Evolutionary conservation across 2,329 filamentous ascomycete genomes (phyloP).

Genomic region (Xylaria sp.): DNA sequence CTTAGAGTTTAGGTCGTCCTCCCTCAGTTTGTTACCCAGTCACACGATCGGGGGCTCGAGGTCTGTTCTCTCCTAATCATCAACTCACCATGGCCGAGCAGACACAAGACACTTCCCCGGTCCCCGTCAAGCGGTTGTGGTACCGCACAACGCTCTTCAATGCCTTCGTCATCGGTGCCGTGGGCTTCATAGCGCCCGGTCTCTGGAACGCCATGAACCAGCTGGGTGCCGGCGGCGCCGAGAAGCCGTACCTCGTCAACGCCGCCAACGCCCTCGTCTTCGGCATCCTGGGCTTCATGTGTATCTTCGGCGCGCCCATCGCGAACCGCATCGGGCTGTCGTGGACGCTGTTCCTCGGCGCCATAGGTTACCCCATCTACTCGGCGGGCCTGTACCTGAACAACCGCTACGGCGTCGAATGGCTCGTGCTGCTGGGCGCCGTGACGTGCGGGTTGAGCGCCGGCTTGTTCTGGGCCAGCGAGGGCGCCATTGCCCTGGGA

Average conservation of each 20-base stretch:
- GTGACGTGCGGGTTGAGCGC: slow-evolving; percentile 76
- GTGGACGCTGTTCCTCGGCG: slow-evolving; percentile 51
- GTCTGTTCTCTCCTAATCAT: not conserved
- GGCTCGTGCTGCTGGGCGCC: slow-evolving; percentile 76
- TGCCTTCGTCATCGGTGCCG: slow-evolving; percentile 62
- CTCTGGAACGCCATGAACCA: slow-evolving; percentile 68
- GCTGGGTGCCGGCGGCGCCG: slow-evolving; percentile 63
- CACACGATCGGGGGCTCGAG: slow-evolving; percentile 9
- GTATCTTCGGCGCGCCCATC: slow-evolving; percentile 50
- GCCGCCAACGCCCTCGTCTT: slow-evolving; percentile 53
- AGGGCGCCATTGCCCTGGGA: slow-evolving; percentile 76
- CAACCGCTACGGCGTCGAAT: slow-evolving; percentile 63
- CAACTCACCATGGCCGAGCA: slow-evolving; percentile 30
- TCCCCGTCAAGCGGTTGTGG: slow-evolving; percentile 51
- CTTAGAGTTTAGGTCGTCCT: not conserved
- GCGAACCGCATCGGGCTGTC: slow-evolving; percentile 51
- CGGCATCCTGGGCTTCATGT: slow-evolving; percentile 51
- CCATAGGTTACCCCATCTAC: slow-evolving; percentile 52
- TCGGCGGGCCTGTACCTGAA: slow-evolving; percentile 53
- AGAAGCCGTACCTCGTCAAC: slow-evolving; percentile 60
- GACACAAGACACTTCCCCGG: slow-evolving; percentile 9
- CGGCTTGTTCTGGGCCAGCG: slow-evolving; percentile 80
- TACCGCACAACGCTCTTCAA: slow-evolving; percentile 65
- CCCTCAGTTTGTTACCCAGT: not conserved
- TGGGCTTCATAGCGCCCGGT: slow-evolving; percentile 62